Conservation (phyloP, 164 flowering plant species). For the Vitis rupestris region DNA sequence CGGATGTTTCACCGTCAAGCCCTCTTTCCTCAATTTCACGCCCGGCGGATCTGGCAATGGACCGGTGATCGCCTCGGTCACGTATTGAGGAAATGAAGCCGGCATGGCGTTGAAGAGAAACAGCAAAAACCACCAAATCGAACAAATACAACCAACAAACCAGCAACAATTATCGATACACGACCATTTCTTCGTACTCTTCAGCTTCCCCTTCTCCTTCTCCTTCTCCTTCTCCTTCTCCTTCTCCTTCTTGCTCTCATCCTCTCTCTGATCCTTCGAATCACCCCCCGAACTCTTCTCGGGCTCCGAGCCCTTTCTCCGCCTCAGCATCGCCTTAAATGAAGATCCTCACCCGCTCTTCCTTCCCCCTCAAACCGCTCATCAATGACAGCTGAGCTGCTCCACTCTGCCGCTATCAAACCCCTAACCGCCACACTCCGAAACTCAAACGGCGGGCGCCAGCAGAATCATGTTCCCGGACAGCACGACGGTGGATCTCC, state of each 20-base stretch:
- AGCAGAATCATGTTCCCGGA: too few species aligned
- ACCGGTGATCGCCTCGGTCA: slow-evolving; percentile 83
- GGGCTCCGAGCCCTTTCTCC: slow-evolving; percentile 32
- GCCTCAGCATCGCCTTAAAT: slow-evolving; percentile 32
- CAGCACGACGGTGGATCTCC: too few species aligned
- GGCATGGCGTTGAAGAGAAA: slow-evolving; percentile 70
- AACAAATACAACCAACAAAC: slow-evolving; percentile 58
- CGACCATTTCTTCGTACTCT: slow-evolving; percentile 15
- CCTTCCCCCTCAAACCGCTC: not conserved
- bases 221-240: slow-evolving; percentile 11
- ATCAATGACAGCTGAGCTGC: not conserved
- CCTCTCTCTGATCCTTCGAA: not conserved
- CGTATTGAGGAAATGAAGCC: slow-evolving; percentile 79
- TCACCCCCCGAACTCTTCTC: slow-evolving; percentile 11
- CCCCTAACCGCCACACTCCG: not conserved
- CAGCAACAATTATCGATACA: slow-evolving; percentile 62
- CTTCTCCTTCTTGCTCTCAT: slow-evolving; percentile 9
- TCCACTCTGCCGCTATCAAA: not conserved
- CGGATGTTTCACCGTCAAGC: slow-evolving; percentile 66
- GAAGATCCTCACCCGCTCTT: not conserved
- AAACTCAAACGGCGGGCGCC: too few species aligned
- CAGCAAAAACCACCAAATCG: slow-evolving; percentile 58
- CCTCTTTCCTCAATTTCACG: slow-evolving; percentile 66
- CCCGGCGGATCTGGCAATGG: slow-evolving; percentile 88
- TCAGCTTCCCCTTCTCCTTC: slow-evolving; percentile 3